A percentile compares a stretch with the other conserved stretches of the same genome.
These are phyloP conservation scores for Phaseolus coccineus DNA, from an alignment of 331 rosid species.

Conservation along the genomic window DNA sequence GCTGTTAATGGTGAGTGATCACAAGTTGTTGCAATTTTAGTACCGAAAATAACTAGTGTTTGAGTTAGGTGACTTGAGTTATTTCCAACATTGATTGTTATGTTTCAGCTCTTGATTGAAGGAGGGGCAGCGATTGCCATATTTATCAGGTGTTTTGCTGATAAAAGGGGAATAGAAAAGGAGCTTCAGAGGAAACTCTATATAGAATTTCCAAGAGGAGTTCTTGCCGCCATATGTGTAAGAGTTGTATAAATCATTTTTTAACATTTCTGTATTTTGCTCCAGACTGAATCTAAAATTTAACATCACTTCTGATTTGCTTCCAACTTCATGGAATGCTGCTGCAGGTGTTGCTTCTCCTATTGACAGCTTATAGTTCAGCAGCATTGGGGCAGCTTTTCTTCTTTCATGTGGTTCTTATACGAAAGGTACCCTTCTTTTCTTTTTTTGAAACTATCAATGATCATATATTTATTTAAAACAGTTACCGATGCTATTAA, in stretches of 20 bases:
- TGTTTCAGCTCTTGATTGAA: slow-evolving; percentile 74
- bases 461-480: slow-evolving; percentile 8
- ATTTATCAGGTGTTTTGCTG: slow-evolving; percentile 82
- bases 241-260: slow-evolving; percentile 37
- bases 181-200: slow-evolving; percentile 68
- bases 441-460: slow-evolving; percentile 2
- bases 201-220: slow-evolving; percentile 74
- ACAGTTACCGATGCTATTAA: neutral
- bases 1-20: slow-evolving; percentile 72
- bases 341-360: slow-evolving; percentile 70
- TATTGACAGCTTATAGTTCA: slow-evolving; percentile 80
- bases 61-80: slow-evolving; percentile 14
- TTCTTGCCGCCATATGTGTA: slow-evolving; percentile 83
- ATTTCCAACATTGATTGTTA: slow-evolving; percentile 32
- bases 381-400: slow-evolving; percentile 96
- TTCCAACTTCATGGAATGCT: slow-evolving; percentile 41
- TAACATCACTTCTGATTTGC: slow-evolving; percentile 34
- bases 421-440: slow-evolving; percentile 70
- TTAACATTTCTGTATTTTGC: neutral
- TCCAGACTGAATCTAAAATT: slow-evolving; percentile 20
- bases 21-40: slow-evolving; percentile 43
- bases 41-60: neutral
- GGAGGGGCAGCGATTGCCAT: slow-evolving; percentile 85
- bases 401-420: slow-evolving; percentile 91
- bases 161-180: slow-evolving; percentile 71